Percentiles rank a stretch among this genome's conserved stretches.
Conservation (phyloP, 2,329 filamentous ascomycete species). For the Talaromyces rugulosus region DNA sequence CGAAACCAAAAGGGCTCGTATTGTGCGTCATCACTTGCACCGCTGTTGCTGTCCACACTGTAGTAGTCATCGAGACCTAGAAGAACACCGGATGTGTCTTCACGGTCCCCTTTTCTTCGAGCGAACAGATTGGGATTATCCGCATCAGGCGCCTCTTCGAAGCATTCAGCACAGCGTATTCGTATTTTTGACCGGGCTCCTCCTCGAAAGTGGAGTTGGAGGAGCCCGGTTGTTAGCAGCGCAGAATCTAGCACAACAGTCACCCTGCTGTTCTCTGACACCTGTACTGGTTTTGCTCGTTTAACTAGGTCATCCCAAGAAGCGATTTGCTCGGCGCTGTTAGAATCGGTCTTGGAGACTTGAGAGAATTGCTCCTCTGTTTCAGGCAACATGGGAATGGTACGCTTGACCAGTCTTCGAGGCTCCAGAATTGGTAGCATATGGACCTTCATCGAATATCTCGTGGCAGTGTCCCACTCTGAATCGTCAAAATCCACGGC, state of each 20-base stretch:
- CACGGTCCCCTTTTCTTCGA: background rate
- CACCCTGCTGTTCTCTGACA: background rate
- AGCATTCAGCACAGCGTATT: background rate
- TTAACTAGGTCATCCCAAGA: background rate
- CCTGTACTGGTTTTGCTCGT: background rate
- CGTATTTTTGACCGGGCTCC: too few species aligned
- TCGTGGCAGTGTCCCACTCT: constrained; percentile 9
- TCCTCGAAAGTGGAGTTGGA: background rate
- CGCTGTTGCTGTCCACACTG: background rate
- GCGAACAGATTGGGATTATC: background rate
- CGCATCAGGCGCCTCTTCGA: background rate
- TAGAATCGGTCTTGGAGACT: background rate
- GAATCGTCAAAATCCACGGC: constrained; percentile 14
- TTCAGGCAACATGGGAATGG: constrained; percentile 15
- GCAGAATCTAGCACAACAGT: constrained; percentile 5
- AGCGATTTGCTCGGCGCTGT: background rate
- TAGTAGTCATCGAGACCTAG: background rate
- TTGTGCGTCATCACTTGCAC: background rate
- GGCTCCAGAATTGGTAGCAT: constrained; percentile 16
- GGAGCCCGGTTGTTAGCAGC: background rate
- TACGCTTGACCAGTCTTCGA: constrained; percentile 10
- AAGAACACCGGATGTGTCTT: background rate
- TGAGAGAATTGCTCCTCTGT: constrained; percentile 6
- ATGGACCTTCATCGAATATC: constrained; percentile 15
- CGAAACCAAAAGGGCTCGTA: constrained; percentile 1